These are phyloP conservation scores for Butyriboletus appendiculatus DNA, from an alignment of 1,284 basidiomycete genomes.

Conservation along the genomic window DNA sequence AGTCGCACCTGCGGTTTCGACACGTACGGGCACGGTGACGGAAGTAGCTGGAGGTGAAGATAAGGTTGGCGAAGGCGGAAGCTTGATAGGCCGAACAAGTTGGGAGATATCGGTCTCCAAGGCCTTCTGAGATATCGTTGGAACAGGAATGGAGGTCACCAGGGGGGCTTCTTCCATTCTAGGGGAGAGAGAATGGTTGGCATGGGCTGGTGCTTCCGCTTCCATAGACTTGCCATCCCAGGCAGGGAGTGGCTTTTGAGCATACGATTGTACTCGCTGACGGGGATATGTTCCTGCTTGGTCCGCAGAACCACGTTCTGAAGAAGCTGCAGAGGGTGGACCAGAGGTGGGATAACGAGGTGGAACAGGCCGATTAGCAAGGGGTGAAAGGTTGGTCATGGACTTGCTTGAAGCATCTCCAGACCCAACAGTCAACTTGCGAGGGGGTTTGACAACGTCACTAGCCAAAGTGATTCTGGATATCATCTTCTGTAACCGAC, in stretches of 20 bases:
- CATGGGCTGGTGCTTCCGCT: conserved; percentile 11
- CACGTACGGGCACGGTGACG: conserved; percentile 2
- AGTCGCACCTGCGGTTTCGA: conserved; percentile 1
- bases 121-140: conserved; percentile 3
- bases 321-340: conserved; percentile 44
- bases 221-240: conserved; percentile 20
- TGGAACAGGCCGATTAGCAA: conserved; percentile 58
- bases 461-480: conserved; percentile 65
- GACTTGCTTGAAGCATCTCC: conserved; percentile 36
- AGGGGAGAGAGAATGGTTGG: conserved; percentile 4
- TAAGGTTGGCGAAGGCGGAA: conserved; percentile 4
- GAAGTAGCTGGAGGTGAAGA: conserved; percentile 9
- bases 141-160: neutral
- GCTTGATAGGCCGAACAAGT: conserved; percentile 2
- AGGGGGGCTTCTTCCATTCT: conserved; percentile 3
- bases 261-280: conserved; percentile 30
- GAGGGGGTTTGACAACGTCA: conserved; percentile 31
- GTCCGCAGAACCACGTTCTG: conserved; percentile 31
- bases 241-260: conserved; percentile 35
- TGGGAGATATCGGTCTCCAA: conserved; percentile 10
- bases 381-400: conserved; percentile 44
- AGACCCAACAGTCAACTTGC: conserved; percentile 29
- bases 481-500: conserved; percentile 75
- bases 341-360: conserved; percentile 43
- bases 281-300: conserved; percentile 21